These are phyloP conservation scores for Phoma sp. DNA, from an alignment of 2,329 filamentous ascomycete genomes.

Conservation along the genomic window DNA sequence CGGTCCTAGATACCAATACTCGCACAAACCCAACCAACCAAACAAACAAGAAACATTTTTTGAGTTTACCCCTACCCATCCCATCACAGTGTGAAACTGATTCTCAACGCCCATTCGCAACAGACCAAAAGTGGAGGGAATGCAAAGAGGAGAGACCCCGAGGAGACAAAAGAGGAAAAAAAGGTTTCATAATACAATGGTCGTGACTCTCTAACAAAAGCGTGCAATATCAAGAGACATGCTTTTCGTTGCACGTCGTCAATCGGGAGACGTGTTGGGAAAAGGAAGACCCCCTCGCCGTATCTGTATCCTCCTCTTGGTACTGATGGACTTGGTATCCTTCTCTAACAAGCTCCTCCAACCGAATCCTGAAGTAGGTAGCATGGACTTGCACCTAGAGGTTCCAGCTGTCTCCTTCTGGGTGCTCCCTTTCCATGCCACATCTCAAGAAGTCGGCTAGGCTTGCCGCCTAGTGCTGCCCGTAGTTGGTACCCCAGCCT, in stretches of 20 bases:
- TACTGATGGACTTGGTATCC: slow-evolving; percentile 35
- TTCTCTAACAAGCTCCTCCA: slow-evolving; percentile 16
- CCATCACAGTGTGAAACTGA: slow-evolving; percentile 15
- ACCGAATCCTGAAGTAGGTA: slow-evolving; percentile 1
- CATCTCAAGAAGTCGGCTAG: slow-evolving; percentile 2
- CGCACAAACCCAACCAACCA: slow-evolving; percentile 9
- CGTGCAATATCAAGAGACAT: slow-evolving; percentile 30
- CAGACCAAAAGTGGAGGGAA: slow-evolving; percentile 40
- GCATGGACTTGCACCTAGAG: slow-evolving; percentile 1
- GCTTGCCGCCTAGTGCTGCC: slow-evolving; percentile 40
- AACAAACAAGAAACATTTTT: slow-evolving; percentile 3
- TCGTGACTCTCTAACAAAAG: slow-evolving; percentile 31
- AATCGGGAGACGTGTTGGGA: slow-evolving; percentile 26
- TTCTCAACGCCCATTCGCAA: slow-evolving; percentile 34
- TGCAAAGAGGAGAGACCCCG: slow-evolving; percentile 35
- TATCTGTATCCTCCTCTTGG: slow-evolving; percentile 21
- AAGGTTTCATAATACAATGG: slow-evolving; percentile 43
- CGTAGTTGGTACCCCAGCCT: slow-evolving; percentile 59
- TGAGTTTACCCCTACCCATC: slow-evolving; percentile 26
- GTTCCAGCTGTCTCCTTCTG: neutral
- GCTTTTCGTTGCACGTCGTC: slow-evolving; percentile 32
- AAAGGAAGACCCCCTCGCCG: slow-evolving; percentile 33
- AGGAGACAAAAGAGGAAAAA: slow-evolving; percentile 25
- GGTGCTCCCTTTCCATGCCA: slow-evolving; percentile 5
- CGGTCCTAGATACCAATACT: slow-evolving; percentile 9